Evolutionary conservation across 805 yeast species (phyloP).

Genomic region (Ogataea angusta): DNA sequence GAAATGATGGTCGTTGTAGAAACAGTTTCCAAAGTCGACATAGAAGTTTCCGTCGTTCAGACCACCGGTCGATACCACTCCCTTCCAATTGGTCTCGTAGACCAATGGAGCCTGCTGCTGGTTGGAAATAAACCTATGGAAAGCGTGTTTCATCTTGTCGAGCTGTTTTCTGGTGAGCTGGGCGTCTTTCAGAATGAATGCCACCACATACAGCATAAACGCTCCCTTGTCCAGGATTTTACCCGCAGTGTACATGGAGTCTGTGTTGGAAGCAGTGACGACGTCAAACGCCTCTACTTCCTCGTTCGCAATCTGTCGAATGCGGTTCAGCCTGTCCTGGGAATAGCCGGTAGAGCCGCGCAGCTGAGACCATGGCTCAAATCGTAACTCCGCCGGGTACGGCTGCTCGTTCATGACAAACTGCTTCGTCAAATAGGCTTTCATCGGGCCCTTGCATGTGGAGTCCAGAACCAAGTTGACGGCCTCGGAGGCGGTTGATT

Average conservation of each 20-base stretch:
- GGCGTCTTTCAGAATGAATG: conserved; percentile 58
- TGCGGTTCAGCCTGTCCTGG: conserved; percentile 37
- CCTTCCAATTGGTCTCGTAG: conserved; percentile 79
- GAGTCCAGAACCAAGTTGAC: conserved; percentile 40
- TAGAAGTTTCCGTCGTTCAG: conserved; percentile 34
- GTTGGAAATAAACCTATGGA: conserved; percentile 66
- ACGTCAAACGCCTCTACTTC: conserved; percentile 56
- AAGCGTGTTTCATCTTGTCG: conserved; percentile 60
- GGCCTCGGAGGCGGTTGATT: conserved; percentile 21
- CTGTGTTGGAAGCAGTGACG: conserved; percentile 55
- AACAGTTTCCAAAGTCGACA: conserved; percentile 65
- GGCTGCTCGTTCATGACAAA: conserved; percentile 29
- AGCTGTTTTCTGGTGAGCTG: conserved; percentile 50
- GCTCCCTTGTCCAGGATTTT: conserved; percentile 89
- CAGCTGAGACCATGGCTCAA: conserved; percentile 59
- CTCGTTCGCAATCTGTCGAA: conserved; percentile 45
- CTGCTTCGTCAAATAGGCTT: conserved; percentile 38
- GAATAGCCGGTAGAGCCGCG: conserved; percentile 35
- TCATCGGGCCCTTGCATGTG: conserved; percentile 54
- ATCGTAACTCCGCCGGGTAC: conserved; percentile 34
- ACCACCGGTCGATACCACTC: conserved; percentile 68
- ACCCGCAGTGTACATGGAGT: conserved; percentile 90
- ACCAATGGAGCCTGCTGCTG: conserved; percentile 67
- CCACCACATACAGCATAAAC: conserved; percentile 70
- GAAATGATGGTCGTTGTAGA: conserved; percentile 84